These are phyloP conservation scores for Plasmodium inui DNA, from an alignment of 169 alveolate species.

Conservation along the genomic window DNA sequence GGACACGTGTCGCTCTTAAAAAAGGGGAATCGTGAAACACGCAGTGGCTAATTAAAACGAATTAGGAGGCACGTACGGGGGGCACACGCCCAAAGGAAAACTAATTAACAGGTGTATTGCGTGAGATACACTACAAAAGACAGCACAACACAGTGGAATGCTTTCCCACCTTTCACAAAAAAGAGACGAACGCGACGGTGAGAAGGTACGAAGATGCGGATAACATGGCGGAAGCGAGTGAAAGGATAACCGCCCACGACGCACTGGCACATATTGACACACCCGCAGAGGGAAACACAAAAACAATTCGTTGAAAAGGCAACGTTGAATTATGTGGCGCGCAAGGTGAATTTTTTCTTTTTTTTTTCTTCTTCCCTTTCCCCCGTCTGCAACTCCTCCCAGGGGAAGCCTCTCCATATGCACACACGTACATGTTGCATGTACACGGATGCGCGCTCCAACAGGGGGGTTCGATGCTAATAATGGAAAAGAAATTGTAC, in stretches of 20 bases:
- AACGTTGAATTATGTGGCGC: background rate
- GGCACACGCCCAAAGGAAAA: background rate
- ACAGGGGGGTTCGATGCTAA: background rate
- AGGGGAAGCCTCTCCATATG: background rate
- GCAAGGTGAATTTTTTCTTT: background rate
- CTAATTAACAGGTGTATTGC: background rate
- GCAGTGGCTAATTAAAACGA: background rate
- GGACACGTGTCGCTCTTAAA: background rate
- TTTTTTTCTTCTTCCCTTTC: background rate
- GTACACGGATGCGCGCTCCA: background rate
- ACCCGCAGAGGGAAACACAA: background rate
- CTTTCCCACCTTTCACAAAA: background rate
- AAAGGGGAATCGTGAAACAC: background rate
- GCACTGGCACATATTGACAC: background rate
- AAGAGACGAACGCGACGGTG: background rate
- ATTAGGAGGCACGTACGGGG: background rate
- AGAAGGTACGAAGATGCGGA: background rate
- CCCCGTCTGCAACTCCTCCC: background rate
- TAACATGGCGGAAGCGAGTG: background rate
- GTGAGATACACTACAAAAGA: background rate
- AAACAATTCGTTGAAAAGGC: constrained; percentile 1
- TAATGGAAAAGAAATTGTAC: background rate
- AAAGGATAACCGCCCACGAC: background rate
- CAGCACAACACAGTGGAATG: background rate
- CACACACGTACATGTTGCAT: background rate